Base-by-base conservation (phyloP, 1,284 basidiomycete genomes). In the Rhizoctonia solani region DNA sequence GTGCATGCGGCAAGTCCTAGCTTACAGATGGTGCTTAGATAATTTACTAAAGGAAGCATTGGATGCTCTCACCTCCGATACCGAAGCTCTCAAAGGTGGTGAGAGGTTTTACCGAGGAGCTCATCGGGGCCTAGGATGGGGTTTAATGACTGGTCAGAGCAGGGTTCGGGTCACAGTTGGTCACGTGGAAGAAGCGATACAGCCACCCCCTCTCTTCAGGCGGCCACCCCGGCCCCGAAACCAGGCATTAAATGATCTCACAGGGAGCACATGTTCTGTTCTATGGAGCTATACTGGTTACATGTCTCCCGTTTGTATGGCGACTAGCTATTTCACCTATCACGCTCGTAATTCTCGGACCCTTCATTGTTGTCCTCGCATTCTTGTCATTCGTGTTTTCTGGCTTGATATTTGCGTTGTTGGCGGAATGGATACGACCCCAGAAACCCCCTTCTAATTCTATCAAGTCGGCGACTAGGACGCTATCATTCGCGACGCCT, bases 401-500 rank as follows among this genome's bases (percentile, higher is more conserved):
- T 71, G 82, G 19, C 75, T 84, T 21, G 81, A 82, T 83, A 68
- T 72, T 87, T 34, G 87, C 81, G 27, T 81, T 85, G 75, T 74
- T 80, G 50, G 78, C 89, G 66, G 88, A 90, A 74, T 75, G 78
- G 13, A 80, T 75, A 30, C 74, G 75, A 42, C 73, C 76, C 16
- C 70, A 72, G 27, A 67, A 63, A 50, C 0, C 69, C 72, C 19
- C 72, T 69, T 41, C 44, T 14, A 79, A 80, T 65, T 75, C 76
- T 39, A 77, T 86, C 25, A 77, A 78, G 14, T 76, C 77, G 67
- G 85, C 87, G 0, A 85, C 90, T 11, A 82, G 84, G 39, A 89
- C 89, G 0, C 81, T 94, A 53, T 83, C 85, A 1, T 95, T 95
- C 79, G 92, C 92, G 5, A 93, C 92, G 1, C 90, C 92, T 13